Evolutionary conservation across 2,329 filamentous ascomycete species (phyloP), one percentile per base, ranked within the genome.

Genomic region (Rutstroemia sp.): DNA sequence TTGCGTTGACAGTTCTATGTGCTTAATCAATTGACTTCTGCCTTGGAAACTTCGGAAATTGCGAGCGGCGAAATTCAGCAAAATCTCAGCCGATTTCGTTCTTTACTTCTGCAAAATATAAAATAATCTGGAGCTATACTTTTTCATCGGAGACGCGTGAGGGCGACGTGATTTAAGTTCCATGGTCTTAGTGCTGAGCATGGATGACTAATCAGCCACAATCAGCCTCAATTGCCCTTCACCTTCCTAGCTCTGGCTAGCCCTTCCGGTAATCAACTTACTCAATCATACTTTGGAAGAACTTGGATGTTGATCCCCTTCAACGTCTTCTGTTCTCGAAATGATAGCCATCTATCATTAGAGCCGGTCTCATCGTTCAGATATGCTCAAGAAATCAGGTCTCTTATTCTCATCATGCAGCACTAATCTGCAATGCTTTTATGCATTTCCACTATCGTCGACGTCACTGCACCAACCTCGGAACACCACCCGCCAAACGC

Each of bases 301-400:
- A 44, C 40, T 44, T 17, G 5, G n/a, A 17, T 17, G 21, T 44
- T 17, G 21, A 9, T 9, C 40, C 40, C 17, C 40, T 44, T 44
- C 40, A 17, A 17, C 40, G 21, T 44, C 40, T 44, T 17, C 40
- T n/a, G n/a, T 17, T 44, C n/a, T 44, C n/a, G 21, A 44, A 44
- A 44, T 44, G 40, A 44, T 10, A 21, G 21, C 8, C 21, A 44
- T 21, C 40, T 44, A 44, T 34, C 30, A 12, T 34, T 34, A 34
- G 30, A 34, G 4, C 10, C 30, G 30, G 4, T 34, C 9, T 19
- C 19, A 42, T 42, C 39, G 16, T 42, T 42, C 17, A 42, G 39
- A 42, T 63, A 78, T 79, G 74, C 68, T 77, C 56, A 79, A 73
- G 69, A 78, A 75, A 64, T 62, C 72, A 30, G 69, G 67, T 44